These are phyloP conservation scores for Mortierella sp. DNA, from an alignment of 371 early-diverging fungal species.

Conservation along the genomic window DNA sequence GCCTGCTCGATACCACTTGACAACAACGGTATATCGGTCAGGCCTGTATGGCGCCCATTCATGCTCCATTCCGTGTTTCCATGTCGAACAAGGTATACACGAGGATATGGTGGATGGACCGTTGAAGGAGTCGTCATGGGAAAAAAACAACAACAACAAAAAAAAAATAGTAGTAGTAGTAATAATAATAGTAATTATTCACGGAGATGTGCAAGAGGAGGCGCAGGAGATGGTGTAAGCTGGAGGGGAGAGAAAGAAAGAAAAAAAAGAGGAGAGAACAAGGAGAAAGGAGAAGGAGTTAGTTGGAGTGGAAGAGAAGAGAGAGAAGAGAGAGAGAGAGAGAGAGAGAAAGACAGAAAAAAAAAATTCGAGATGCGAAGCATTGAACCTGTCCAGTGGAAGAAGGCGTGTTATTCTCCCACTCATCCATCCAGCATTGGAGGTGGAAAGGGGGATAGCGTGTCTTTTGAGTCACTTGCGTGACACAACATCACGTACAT, in stretches of 20 bases:
- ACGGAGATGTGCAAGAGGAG: too few relatives aligned
- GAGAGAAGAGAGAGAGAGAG: background rate
- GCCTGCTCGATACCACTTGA: constrained; percentile 51
- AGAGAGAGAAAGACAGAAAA: background rate
- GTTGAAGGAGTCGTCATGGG: constrained; percentile 44
- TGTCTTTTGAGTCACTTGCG: too few relatives aligned
- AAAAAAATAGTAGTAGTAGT: background rate
- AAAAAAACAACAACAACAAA: background rate
- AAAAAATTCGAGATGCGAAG: background rate
- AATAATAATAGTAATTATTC: background rate
- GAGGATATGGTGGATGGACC: constrained; percentile 47
- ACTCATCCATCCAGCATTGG: too few relatives aligned
- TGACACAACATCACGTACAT: too few relatives aligned
- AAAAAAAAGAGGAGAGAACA: background rate
- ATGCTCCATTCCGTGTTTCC: constrained; percentile 55
- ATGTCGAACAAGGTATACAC: constrained; percentile 50
- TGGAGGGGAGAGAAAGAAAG: background rate
- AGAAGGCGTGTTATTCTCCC: too few relatives aligned
- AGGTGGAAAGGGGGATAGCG: too few relatives aligned
- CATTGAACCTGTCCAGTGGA: background rate
- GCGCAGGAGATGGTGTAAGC: background rate
- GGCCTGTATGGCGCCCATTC: constrained; percentile 51
- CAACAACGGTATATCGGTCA: constrained; percentile 49
- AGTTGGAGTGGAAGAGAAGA: background rate
- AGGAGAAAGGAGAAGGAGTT: background rate